Conservation (phyloP, 352 stramenopile species). For the Phytophthora colocasiae region DNA sequence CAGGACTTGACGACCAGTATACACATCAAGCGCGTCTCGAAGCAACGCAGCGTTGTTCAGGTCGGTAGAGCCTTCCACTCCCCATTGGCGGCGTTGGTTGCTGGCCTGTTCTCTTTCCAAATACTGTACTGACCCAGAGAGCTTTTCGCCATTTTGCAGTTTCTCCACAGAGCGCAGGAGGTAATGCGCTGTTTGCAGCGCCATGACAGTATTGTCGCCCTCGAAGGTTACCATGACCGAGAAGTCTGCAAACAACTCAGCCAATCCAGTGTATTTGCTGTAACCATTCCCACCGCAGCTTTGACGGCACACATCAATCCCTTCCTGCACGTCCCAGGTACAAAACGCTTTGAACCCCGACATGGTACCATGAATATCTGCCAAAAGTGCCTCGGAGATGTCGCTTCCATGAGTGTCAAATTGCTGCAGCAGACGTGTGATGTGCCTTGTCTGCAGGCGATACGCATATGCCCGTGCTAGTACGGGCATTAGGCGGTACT, state of each 20-base stretch:
- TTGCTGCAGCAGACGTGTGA: constrained; percentile 77
- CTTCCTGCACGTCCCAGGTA: constrained; percentile 88
- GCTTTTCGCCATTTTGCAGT: constrained; percentile 51
- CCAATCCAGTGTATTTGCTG: constrained; percentile 90
- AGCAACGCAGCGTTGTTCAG: constrained; percentile 45
- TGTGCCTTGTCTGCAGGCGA: constrained; percentile 91
- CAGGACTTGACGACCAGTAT: constrained; percentile 59
- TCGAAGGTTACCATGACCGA: constrained; percentile 97
- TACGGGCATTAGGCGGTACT: constrained; percentile 93
- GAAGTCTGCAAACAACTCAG: constrained; percentile 93
- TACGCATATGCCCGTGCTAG: constrained; percentile 93
- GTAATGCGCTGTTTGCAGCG: constrained; percentile 91
- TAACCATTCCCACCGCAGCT: constrained; percentile 96
- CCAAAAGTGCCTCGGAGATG: constrained; percentile 75
- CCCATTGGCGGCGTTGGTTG: constrained; percentile 36
- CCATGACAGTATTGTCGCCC: constrained; percentile 97
- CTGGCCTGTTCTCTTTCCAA: constrained; percentile 47
- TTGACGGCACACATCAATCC: constrained; percentile 96
- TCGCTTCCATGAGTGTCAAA: constrained; percentile 85
- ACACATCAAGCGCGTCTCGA: constrained; percentile 56
- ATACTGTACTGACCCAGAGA: constrained; percentile 71
- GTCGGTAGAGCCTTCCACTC: constrained; percentile 33
- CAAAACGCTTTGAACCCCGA: constrained; percentile 95
- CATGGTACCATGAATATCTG: constrained; percentile 95
- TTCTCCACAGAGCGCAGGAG: constrained; percentile 69